These are phyloP conservation scores for Diutina pseudorugosa DNA, from an alignment of 1,139 yeast genomes.

Conservation along the genomic window DNA sequence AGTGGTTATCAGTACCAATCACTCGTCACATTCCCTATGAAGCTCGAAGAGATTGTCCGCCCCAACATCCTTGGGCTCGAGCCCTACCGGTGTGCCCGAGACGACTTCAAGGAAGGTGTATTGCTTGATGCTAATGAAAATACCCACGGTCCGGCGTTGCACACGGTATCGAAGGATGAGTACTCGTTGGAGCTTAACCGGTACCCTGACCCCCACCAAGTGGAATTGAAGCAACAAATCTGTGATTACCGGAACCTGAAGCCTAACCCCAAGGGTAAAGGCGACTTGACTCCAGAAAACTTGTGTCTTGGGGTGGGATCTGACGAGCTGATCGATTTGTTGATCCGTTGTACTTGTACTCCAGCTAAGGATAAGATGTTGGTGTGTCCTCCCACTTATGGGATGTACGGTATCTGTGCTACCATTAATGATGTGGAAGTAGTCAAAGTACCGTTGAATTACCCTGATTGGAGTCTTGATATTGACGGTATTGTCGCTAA, in stretches of 20 bases:
- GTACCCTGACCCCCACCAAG: constrained; percentile 95
- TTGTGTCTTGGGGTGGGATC: constrained; percentile 94
- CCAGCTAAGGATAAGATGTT: constrained; percentile 78
- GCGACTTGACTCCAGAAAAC: constrained; percentile 45
- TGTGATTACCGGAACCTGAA: constrained; percentile 56
- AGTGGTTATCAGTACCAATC: neutral
- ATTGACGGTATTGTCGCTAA: constrained; percentile 40
- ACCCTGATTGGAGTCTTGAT: constrained; percentile 55
- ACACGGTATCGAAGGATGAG: constrained; percentile 15
- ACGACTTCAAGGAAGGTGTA: constrained; percentile 66
- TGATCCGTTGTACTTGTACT: constrained; percentile 71
- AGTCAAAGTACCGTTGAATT: constrained; percentile 52
- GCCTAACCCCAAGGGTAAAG: constrained; percentile 16
- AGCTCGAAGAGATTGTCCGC: constrained; percentile 52
- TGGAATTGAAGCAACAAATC: constrained; percentile 60
- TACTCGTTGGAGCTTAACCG: constrained; percentile 51
- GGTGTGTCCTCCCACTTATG: constrained; percentile 92
- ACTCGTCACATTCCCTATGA: constrained; percentile 13
- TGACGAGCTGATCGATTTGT: constrained; percentile 86
- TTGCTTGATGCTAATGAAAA: constrained; percentile 93
- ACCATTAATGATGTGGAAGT: constrained; percentile 76
- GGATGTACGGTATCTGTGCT: constrained; percentile 92
- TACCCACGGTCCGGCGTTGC: constrained; percentile 78
- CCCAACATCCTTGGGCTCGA: constrained; percentile 72
- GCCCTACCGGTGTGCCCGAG: constrained; percentile 95